These are phyloP conservation scores for Porphyrellus cyaneotinctus DNA, from an alignment of 768 basidiomycete genomes.

Conservation along the genomic window DNA sequence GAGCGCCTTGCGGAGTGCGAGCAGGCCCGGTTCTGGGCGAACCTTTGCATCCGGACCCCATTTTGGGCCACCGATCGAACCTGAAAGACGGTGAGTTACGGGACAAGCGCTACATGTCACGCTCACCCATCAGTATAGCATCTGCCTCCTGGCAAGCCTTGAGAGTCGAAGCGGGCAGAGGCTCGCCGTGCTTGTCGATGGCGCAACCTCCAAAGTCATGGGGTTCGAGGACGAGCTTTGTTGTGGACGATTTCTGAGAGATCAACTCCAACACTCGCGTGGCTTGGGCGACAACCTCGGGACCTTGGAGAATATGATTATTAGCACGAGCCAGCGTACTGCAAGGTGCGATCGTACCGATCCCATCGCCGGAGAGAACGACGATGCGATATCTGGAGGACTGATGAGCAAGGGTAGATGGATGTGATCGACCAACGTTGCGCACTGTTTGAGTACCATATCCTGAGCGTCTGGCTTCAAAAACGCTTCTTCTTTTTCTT, in stretches of 20 bases:
- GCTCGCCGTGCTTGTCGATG: constrained; percentile 83
- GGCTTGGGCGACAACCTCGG: constrained; percentile 86
- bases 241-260: constrained; percentile 54
- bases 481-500: neutral
- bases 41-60: constrained; percentile 90
- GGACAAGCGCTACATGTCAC: neutral
- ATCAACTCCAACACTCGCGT: constrained; percentile 75
- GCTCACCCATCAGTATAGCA: constrained; percentile 89
- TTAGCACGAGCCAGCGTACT: neutral
- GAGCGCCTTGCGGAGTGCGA: constrained; percentile 83
- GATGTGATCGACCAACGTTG: constrained; percentile 5
- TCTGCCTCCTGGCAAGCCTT: constrained; percentile 90
- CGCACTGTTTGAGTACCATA: constrained; percentile 47
- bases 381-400: constrained; percentile 73
- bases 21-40: constrained; percentile 89
- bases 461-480: neutral
- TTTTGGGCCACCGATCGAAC: constrained; percentile 97
- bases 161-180: constrained; percentile 80
- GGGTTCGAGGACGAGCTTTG: constrained; percentile 68
- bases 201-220: constrained; percentile 90
- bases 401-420: constrained; percentile 6
- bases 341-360: constrained; percentile 51
- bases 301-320: constrained; percentile 47
- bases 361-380: constrained; percentile 94
- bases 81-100: constrained; percentile 38